phyloP scores from a whole-genome alignment of 306 rosid genomes.

The Quercus suber region DNA sequence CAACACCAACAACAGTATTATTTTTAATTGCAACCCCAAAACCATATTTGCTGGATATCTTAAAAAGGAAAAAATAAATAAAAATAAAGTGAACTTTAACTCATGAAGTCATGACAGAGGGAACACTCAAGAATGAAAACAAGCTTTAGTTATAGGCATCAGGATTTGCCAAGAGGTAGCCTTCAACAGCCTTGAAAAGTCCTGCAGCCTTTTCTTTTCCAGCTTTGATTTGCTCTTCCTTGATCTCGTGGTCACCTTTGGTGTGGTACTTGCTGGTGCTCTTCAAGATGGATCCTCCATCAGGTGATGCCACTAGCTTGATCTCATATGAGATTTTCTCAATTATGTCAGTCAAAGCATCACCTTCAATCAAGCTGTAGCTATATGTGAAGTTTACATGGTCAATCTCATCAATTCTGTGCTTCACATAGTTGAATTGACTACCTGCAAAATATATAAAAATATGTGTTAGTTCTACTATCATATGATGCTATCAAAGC shows the following conservation, averaged over 20 bases:
- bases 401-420: slow-evolving; percentile 24
- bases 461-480: neutral
- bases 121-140: neutral
- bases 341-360: neutral
- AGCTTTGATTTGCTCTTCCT: neutral
- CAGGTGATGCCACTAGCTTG: slow-evolving; percentile 22
- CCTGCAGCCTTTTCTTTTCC: neutral
- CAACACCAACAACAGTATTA: no score
- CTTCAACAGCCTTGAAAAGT: neutral
- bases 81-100: no score
- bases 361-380: slow-evolving; percentile 30
- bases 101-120: neutral
- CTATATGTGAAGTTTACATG: slow-evolving; percentile 12
- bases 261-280: slow-evolving; percentile 10
- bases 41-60: no score
- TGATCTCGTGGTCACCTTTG: neutral
- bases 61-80: neutral
- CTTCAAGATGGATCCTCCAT: slow-evolving; percentile 35
- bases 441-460: neutral
- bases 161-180: neutral
- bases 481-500: no score
- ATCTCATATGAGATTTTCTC: slow-evolving; percentile 36
- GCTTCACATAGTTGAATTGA: slow-evolving; percentile 3
- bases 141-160: neutral
- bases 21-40: no score